Percentiles rank a stretch among this genome's conserved stretches.
phyloP scores from a whole-genome alignment of 73 alveolate genomes.

The Tetrahymena borealis region DNA sequence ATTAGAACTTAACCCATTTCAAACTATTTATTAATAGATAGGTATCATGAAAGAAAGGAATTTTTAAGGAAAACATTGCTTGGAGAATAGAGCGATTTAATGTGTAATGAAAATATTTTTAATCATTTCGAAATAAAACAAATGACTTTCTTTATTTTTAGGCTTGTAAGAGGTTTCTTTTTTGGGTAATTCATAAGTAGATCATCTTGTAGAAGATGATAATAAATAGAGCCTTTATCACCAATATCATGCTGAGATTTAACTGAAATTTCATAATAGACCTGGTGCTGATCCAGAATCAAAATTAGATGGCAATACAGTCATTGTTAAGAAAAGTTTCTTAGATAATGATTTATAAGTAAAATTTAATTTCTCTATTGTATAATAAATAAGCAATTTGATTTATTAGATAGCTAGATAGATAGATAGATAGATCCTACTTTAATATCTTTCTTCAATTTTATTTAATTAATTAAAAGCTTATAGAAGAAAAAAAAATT shows the following conservation, averaged over 20 bases:
- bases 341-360: neutral
- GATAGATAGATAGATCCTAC: no score
- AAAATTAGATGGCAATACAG: slow-evolving; percentile 54
- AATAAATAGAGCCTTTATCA: slow-evolving; percentile 1
- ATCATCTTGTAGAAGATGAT: slow-evolving; percentile 2
- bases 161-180: slow-evolving; percentile 15
- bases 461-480: neutral
- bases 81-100: neutral
- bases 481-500: neutral
- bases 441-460: no score
- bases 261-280: neutral
- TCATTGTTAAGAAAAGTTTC: slow-evolving; percentile 21
- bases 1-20: neutral
- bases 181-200: neutral
- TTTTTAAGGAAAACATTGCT: neutral
- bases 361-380: no score
- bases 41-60: neutral
- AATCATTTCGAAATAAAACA: neutral
- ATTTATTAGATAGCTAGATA: no score
- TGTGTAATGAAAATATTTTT: neutral
- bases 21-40: neutral
- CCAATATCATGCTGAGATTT: slow-evolving; percentile 13
- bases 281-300: slow-evolving; percentile 54
- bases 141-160: neutral
- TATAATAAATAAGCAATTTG: no score